Evolutionary conservation across 805 yeast species (phyloP), one percentile per base, ranked within the genome.

Genomic region (Lachancea dasiensis): DNA sequence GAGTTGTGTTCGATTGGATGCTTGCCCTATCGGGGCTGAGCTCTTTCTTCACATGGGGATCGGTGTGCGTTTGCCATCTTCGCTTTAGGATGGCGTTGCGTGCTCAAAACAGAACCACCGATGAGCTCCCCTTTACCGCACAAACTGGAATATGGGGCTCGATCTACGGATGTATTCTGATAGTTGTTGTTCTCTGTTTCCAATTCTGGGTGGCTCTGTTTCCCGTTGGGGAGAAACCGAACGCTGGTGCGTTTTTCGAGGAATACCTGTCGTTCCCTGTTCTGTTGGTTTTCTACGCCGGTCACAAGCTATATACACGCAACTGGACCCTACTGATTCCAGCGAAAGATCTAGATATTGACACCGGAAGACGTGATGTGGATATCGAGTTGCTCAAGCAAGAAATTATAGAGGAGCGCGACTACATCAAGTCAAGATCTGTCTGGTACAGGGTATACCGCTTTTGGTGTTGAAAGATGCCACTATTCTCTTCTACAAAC

Each of bases 151-250:
- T 79, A 23, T 63, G 56, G 48, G 94, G 94, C 32, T 79, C 94
- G 3, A 51, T 56, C 1, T 58, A 54, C 42, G 94, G 92, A 38
- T 51, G 74, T 13, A 41, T 61, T 17, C 62, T 86, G 52, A 78
- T 78, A 56, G 27, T 71, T 22, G 57, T 81, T 38, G 78, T 85
- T 45, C 66, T 86, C 42, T 64, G 73, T 39, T 84, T 86, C 22
- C 89, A 83, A 63, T 83, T 86, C 68, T 86, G 90, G 86, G 70
- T 80, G 41, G 89, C 92, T 6, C 63, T 82, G 28, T 84, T 69
- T 69, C 95, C 95, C 38, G 52, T 77, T 31, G 76, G 77, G 10
- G 65, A 41, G 4, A 31, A 60, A 9, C 75, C 82, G 36, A 67
- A 63, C 53, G 83, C 85, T 6, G 50, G 60, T 25, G 61, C 51